Evolutionary conservation across 1,139 yeast genomes (phyloP).

Genomic region (Candida sp.): DNA sequence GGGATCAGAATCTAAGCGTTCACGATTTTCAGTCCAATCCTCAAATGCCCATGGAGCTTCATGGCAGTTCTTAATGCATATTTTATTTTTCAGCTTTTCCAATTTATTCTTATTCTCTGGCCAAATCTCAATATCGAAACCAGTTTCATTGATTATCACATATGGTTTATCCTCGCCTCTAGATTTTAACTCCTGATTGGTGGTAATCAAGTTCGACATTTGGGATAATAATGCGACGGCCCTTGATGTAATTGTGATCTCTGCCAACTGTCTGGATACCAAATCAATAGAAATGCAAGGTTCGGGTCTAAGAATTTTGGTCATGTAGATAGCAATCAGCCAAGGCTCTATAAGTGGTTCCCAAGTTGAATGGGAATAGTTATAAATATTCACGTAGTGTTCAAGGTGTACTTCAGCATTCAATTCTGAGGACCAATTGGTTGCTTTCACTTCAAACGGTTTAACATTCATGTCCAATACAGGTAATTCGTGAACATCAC

Average conservation of each 20-base stretch:
- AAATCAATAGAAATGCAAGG: constrained; percentile 56
- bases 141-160: constrained; percentile 79
- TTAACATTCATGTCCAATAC: constrained; percentile 76
- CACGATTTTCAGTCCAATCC: constrained; percentile 88
- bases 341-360: constrained; percentile 92
- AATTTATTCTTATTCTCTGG: constrained; percentile 35
- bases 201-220: constrained; percentile 53
- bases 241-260: constrained; percentile 77
- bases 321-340: constrained; percentile 74
- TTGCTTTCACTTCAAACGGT: constrained; percentile 69
- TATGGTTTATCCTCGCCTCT: constrained; percentile 87
- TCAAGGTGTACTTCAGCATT: constrained; percentile 70
- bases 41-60: constrained; percentile 87
- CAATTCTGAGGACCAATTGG: constrained; percentile 89
- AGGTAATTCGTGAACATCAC: constrained; percentile 93
- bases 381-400: constrained; percentile 75
- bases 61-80: constrained; percentile 46
- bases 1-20: constrained; percentile 66
- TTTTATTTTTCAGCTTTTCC: constrained; percentile 13
- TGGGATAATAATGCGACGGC: constrained; percentile 77
- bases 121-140: constrained; percentile 78
- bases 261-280: constrained; percentile 72
- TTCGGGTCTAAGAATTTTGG: constrained; percentile 44
- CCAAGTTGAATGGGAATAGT: constrained; percentile 93
- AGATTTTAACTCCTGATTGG: constrained; percentile 53